Evolutionary conservation across 768 basidiomycete species (phyloP), one percentile per base, ranked within the genome.

Genomic region (Macrolepiota fuliginosa): DNA sequence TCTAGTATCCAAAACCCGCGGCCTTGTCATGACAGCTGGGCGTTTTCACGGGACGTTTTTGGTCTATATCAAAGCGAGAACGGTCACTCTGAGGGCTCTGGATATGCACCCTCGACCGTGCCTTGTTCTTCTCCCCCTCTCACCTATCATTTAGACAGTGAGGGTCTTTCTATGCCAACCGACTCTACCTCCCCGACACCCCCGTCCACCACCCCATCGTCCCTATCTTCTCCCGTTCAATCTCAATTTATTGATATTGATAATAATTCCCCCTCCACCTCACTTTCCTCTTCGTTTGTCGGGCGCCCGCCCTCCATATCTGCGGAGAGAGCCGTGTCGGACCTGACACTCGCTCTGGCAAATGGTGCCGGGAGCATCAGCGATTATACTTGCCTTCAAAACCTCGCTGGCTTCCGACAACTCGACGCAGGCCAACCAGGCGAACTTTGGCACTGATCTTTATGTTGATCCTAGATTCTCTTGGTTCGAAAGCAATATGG

Each of bases 371-470:
- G 72, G 12, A 66, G 70, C 63, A 69, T 73, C 56, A 68, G 56
- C 47, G 70, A 73, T 53, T 73, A 72, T 49, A 17, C 24, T 67
- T 66, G 47, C 63, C 65, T 32, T 46, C 45, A 61, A 61, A 54
- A 54, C 10, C 13, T 24, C 17, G 27, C 55, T 19, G 19, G 37
- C 29, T 58, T 42, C 32, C 49, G 54, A 39, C 42, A 54, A 22
- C 50, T 58, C 36, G 61, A 62, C 9, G 59, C 5, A 37, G 56
- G 76, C 56, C 76, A 83, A 62, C 79, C 77, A 7, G 87, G 87
- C 37, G 86, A 86, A 64, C 74, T 88, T 70, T 88, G 85, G 86
- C 53, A 55, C 49, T 61, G 19, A 61, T 37, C 42, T 39, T 51
- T 6, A 17, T 45, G 42, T 45, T 19, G 42, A 32, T n/a, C 13